These are phyloP conservation scores for Colletotrichum navitas DNA, from an alignment of 2,329 filamentous ascomycete genomes.

Conservation along the genomic window DNA sequence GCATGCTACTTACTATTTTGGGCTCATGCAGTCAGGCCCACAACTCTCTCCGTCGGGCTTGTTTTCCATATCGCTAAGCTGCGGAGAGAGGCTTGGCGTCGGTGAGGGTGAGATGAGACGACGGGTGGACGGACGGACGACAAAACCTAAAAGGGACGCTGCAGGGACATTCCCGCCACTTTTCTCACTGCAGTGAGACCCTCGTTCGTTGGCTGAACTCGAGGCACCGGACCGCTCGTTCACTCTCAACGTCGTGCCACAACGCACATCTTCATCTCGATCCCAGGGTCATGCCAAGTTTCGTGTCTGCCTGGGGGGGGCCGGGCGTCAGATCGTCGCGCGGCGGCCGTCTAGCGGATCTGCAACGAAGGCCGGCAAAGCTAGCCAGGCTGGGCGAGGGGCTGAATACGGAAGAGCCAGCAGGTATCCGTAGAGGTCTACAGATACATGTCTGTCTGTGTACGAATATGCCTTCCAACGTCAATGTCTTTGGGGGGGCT, in stretches of 20 bases:
- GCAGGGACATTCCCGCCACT: neutral
- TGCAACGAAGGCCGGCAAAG: neutral
- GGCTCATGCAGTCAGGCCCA: neutral
- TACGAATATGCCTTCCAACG: no score
- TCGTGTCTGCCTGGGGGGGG: no score
- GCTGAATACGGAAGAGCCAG: no score
- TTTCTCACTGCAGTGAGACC: neutral
- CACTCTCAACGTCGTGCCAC: no score
- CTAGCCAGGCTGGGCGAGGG: neutral
- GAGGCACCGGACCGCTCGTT: no score
- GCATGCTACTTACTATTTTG: neutral
- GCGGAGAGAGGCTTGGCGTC: neutral
- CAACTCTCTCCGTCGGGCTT: neutral
- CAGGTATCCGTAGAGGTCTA: no score
- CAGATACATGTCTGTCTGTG: no score
- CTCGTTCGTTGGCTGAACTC: neutral
- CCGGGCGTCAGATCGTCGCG: conserved; percentile 14
- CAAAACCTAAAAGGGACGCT: neutral
- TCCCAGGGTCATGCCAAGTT: no score
- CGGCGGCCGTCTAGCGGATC: neutral
- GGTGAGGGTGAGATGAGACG: conserved; percentile 5
- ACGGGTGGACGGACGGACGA: neutral
- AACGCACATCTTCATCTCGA: no score
- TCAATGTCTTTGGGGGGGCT: neutral
- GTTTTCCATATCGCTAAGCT: no score